Conservation (phyloP, 75 land plant species). For the Pinus taeda region DNA sequence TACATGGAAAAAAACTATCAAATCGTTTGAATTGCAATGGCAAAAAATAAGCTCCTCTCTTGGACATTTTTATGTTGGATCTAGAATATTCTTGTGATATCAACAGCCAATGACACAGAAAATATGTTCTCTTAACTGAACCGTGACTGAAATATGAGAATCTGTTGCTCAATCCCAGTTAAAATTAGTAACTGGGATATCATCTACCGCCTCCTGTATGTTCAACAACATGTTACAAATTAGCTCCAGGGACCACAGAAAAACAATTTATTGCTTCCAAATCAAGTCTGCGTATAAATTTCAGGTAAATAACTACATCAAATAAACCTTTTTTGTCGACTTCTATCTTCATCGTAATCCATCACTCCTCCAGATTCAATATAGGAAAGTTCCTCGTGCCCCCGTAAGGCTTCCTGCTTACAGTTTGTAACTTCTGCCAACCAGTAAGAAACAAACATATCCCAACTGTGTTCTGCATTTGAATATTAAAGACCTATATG, state of each 20-base stretch:
- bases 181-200: not conserved
- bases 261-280: not conserved
- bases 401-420: slow-evolving; percentile 93
- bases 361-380: slow-evolving; percentile 86
- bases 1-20: not conserved
- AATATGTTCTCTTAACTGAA: slow-evolving; percentile 1
- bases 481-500: not conserved
- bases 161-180: not conserved
- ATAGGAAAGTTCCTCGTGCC: slow-evolving; percentile 77
- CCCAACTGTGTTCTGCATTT: slow-evolving; percentile 30
- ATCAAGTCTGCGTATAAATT: not conserved
- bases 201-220: slow-evolving; percentile 6
- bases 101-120: not conserved
- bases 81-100: not conserved
- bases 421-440: slow-evolving; percentile 77
- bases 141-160: not conserved
- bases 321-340: slow-evolving; percentile 81
- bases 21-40: not conserved
- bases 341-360: slow-evolving; percentile 90
- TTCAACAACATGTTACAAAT: slow-evolving; percentile 7
- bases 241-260: not conserved
- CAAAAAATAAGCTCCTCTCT: not conserved
- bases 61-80: not conserved
- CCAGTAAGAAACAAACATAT: slow-evolving; percentile 72
- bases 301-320: slow-evolving; percentile 1